phyloP scores from a whole-genome alignment of 1,139 yeast genomes.

The Magnusiomyces tetraspermus region DNA sequence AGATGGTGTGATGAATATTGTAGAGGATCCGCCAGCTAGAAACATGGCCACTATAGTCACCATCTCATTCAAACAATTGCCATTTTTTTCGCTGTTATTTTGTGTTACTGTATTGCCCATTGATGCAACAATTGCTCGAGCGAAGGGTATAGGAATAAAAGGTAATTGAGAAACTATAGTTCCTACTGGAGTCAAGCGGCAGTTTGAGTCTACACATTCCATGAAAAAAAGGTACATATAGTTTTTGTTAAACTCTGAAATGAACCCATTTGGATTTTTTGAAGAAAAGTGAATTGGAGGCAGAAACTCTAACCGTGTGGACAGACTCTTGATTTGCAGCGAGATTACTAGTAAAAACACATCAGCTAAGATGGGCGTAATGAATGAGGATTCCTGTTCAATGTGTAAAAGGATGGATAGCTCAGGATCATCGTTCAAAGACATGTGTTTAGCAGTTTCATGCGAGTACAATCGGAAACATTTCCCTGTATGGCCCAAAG shows the following conservation, averaged over 20 bases:
- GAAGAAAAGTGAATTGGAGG: background rate
- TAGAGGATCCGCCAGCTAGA: constrained; percentile 63
- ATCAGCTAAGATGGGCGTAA: constrained; percentile 52
- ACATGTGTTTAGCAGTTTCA: constrained; percentile 68
- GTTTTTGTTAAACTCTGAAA: background rate
- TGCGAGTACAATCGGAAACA: constrained; percentile 83
- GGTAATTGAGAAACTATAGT: background rate
- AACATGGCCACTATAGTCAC: constrained; percentile 70
- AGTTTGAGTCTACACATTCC: constrained; percentile 70
- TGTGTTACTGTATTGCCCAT: background rate
- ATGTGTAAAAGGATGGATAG: background rate
- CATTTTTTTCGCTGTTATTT: too few relatives aligned
- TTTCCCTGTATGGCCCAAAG: constrained; percentile 51
- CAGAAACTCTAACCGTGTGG: background rate
- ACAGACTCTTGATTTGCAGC: background rate
- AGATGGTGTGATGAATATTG: constrained; percentile 68
- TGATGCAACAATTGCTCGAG: constrained; percentile 1
- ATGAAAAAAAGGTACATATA: constrained; percentile 40
- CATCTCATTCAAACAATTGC: constrained; percentile 63
- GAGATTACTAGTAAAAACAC: constrained; percentile 34
- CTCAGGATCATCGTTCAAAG: constrained; percentile 76
- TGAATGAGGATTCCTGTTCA: constrained; percentile 24
- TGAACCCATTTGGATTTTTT: background rate
- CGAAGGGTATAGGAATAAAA: background rate
- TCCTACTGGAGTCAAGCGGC: constrained; percentile 51